Evolutionary conservation across 2,329 filamentous ascomycete species (phyloP).

Genomic region (Alternaria ventricosa): DNA sequence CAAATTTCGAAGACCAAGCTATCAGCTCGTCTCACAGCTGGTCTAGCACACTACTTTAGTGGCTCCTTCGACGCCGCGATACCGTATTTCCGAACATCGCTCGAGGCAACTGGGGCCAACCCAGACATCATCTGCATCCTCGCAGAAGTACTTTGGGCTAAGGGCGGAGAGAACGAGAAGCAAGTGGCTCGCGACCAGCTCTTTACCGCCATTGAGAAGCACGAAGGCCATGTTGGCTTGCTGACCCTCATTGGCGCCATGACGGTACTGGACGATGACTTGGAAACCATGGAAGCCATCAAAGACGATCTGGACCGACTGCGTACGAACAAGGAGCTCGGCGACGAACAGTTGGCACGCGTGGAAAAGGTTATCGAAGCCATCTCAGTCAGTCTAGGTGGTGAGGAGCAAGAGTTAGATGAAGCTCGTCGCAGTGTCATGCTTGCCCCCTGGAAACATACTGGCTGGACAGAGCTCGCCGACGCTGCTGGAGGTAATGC

Average conservation of each 20-base stretch:
- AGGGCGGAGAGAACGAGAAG: conserved; percentile 75
- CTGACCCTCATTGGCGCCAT: conserved; percentile 84
- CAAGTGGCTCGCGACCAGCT: conserved; percentile 79
- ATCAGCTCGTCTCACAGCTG: conserved; percentile 84
- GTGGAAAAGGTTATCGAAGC: conserved; percentile 79
- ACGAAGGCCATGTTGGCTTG: conserved; percentile 78
- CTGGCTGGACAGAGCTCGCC: conserved; percentile 81
- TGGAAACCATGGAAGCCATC: conserved; percentile 81
- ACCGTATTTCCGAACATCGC: conserved; percentile 77
- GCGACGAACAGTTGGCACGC: conserved; percentile 67
- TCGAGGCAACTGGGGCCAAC: conserved; percentile 76
- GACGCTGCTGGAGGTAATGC: conserved; percentile 56
- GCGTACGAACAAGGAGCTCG: conserved; percentile 70
- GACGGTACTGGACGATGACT: conserved; percentile 79
- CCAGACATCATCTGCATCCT: conserved; percentile 87
- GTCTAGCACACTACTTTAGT: conserved; percentile 79
- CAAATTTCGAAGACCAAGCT: conserved; percentile 74
- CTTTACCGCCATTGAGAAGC: conserved; percentile 77
- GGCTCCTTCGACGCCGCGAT: conserved; percentile 72
- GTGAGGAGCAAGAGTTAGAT: conserved; percentile 59
- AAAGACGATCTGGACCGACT: conserved; percentile 76
- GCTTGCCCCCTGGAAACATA: conserved; percentile 77
- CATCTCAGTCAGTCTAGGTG: conserved; percentile 66
- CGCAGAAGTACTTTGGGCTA: conserved; percentile 92
- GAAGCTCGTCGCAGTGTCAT: conserved; percentile 80